Conservation (phyloP, 2,329 filamentous ascomycete species). For the Tolypocladium nubicola region DNA sequence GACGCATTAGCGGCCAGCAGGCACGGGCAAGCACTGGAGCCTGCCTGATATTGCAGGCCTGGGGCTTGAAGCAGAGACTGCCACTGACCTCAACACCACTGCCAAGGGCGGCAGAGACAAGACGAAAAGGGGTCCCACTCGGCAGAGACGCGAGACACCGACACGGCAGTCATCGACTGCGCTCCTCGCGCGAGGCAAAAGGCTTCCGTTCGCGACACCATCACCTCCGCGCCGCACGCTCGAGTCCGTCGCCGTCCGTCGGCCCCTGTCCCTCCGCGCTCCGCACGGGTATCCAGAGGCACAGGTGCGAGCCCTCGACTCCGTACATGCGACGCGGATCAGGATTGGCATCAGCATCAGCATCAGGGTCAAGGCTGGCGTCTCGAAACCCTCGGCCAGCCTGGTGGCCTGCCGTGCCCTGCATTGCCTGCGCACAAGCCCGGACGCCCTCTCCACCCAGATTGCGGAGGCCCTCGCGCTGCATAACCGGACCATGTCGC, state of each 20-base stretch:
- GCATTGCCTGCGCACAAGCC: not conserved
- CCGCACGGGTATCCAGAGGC: not conserved
- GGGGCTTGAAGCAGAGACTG: not conserved
- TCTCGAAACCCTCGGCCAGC: constrained; percentile 23
- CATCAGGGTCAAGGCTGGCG: constrained; percentile 13
- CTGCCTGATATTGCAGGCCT: not conserved
- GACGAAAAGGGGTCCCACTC: not conserved
- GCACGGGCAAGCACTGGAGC: not conserved
- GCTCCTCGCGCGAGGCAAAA: not conserved
- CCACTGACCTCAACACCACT: not conserved
- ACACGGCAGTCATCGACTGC: not conserved
- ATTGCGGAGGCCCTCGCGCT: constrained; percentile 5
- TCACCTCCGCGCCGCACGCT: not conserved
- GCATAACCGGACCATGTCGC: constrained; percentile 35
- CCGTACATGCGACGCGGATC: constrained; percentile 35
- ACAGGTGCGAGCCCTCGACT: not conserved
- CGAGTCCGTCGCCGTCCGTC: not conserved
- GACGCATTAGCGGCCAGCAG: not conserved
- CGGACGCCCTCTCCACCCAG: not conserved
- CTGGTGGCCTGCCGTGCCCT: not conserved
- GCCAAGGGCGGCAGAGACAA: not conserved
- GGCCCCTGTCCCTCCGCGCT: not conserved
- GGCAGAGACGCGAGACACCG: not conserved
- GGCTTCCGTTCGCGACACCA: not conserved
- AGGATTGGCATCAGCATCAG: constrained; percentile 21